Base-by-base conservation (phyloP, 495 filamentous ascomycete species). In the Xylaria telfairii region DNA sequence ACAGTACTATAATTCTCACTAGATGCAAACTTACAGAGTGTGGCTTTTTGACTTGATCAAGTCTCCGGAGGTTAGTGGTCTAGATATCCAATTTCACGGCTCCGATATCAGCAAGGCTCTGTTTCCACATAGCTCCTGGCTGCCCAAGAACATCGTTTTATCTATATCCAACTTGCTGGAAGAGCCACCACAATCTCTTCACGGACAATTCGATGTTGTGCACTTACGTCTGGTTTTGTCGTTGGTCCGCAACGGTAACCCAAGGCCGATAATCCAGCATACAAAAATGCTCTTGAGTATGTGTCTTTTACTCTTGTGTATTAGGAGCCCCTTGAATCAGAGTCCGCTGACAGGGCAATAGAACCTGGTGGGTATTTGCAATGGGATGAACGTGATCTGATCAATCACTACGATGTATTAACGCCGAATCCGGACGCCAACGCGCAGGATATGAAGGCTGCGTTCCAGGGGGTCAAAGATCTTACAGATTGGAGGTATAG, bases 291-390 rank as follows among this genome's bases (percentile, higher is more conserved):
- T 68, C 28, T 21, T 68, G 13, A 68, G 66, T 68, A 53, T 15
- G 66, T 49, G 24, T 32, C 61, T 21, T n/a, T 10, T 0, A 47
- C 1, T n/a, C 4, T 24, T 47, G 12, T 19, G 12, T 1, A 28
- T 34, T 19, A 44, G 10, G 19, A 3, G 12, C 21, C 28, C 1
- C 21, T 15, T 26, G 12, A 1, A 9, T 44, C 4, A 10, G 24
- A 28, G 37, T 44, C 28, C 2, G 17, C 61, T 64, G 7, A 64
- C 28, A 0, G 5, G 15, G 24, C 1, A 19, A 60, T 60, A 49
- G 54, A 60, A 68, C 66, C 66, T 1, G 66, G 54, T 13, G 66
- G 66, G 7, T 68, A 68, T 28, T 44, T 68, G 19, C 66, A 68
- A 28, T 68, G 66, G 66, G 66, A 60, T 19, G 66, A 68, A 28